phyloP scores from a whole-genome alignment of 1,284 basidiomycete species.

The Cutaneotrichosporon dermatis region DNA sequence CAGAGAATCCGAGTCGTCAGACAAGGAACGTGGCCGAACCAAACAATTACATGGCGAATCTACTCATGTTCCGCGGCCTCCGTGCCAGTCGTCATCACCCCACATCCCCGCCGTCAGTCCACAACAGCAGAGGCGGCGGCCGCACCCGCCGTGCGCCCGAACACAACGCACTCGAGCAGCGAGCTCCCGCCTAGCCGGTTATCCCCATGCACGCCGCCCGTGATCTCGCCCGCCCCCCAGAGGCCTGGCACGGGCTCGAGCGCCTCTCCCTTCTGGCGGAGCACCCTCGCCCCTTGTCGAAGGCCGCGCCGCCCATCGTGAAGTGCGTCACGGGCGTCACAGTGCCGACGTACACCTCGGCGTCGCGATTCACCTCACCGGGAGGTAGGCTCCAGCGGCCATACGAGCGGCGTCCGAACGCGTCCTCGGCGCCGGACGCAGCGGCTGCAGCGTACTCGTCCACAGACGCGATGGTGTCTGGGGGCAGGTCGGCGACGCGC shows the following conservation, averaged over 20 bases:
- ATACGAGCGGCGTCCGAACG: conserved; percentile 1
- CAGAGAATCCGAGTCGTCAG: too few relatives aligned
- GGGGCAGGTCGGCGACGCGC: conserved; percentile 3
- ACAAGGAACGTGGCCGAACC: too few relatives aligned
- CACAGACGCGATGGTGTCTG: neutral
- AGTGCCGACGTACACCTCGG: conserved; percentile 10
- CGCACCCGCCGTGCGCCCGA: conserved; percentile 10
- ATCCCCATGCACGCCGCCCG: conserved; percentile 18
- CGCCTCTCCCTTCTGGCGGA: neutral
- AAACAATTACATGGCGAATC: too few relatives aligned
- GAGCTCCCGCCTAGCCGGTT: conserved; percentile 15
- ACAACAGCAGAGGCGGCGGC: neutral
- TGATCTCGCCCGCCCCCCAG: conserved; percentile 14
- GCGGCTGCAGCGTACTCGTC: conserved; percentile 9
- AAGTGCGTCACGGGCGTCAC: conserved; percentile 17
- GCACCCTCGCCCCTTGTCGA: conserved; percentile 7
- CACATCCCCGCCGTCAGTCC: too few relatives aligned
- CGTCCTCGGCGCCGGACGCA: neutral
- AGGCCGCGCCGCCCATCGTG: conserved; percentile 15
- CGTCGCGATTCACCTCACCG: conserved; percentile 3
- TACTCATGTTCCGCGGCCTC: too few relatives aligned
- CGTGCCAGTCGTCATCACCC: too few relatives aligned
- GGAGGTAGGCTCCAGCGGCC: conserved; percentile 9
- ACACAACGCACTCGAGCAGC: conserved; percentile 18
- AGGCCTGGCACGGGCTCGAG: conserved; percentile 3